Base-by-base conservation (phyloP, 306 rosid species). In the Trichosanthes truncata region DNA sequence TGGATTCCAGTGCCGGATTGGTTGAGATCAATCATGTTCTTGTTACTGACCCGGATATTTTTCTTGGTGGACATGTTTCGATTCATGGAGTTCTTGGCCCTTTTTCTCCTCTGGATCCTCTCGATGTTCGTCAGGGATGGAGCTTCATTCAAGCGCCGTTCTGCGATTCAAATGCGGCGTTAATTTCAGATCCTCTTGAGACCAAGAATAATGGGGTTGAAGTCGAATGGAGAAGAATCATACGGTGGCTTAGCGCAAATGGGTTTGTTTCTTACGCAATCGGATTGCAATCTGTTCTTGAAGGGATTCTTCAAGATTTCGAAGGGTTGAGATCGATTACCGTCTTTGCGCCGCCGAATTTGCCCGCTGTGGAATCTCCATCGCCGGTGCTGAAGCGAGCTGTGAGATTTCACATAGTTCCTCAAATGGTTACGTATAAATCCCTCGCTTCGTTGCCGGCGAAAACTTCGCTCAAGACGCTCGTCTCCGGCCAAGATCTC, bases 61-160 rank as follows among this genome's bases (percentile, higher is more conserved):
- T 85, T 78, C 84, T 89, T 4, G 87, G 63, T 1, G 85, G 80
- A 1, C 51, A 86, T 18, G 48, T 93, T 15, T 85, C 83, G 3
- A 79, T 92, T 29, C 97, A 94, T 13, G 97, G 94, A 2, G 96
- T 94, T 84, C 81, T 82, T 63, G 83, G 78, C 5, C 96, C 92
- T 0, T 94, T 92, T 60, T 83, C 85, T 14, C 74, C 91, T 3
- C 10, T 89, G 5, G 83, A 63, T 49, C 88, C 82, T 9, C 82
- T 66, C 5, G 86, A 84, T 80, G 59, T 78, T 1, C 75, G 48
- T 41, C 82, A 80, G 17, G 86, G 88, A 18, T 83, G 55, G 46
- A 86, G 87, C 62, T 60, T 52, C 62, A 81, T 89, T 57, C 88
- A 51, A 15, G 62, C 92, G 0, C 73, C 89, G 1, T 6, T 72